Base-by-base conservation (phyloP, 805 yeast species). In the Metschnikowia hibisci region DNA sequence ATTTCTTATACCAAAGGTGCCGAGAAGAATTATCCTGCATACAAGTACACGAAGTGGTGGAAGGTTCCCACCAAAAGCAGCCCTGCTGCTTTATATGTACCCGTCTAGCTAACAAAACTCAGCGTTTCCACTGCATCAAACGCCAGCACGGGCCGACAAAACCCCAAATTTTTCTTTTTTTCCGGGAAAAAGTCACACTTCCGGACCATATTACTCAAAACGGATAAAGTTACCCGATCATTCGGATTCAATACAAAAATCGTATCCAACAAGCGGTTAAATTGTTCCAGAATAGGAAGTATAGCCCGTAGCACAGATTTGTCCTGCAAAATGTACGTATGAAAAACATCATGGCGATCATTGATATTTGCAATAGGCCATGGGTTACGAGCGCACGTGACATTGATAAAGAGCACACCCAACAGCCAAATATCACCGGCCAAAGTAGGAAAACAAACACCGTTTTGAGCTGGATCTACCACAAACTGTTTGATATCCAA, bases 371-470 rank as follows among this genome's bases (percentile, higher is more conserved):
- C 95, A 52, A 82, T 80, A 39, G 87, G 77, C 96, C 96, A 89
- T 23, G 96, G 96, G 56, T 89, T 90, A 60, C 95, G 75, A 32
- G 86, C 82, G 52, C 95, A 86, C 9, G 87, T 75, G 41, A 90
- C 69, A 60, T 89, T 89, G 50, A 89, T 81, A 43, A 89, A 67
- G 16, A 89, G 81, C 28, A 89, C 82, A 2, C 90, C 91, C 39
- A 89, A 65, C 2, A 95, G 84, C 97, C 95, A 89, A 23, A 87
- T 76, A 57, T 88, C 96, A 35, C 95, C 89, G 7, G 86, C 78
- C 25, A 76, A 63, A 0, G 95, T 82, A 10, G 93, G 90, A 57
- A 71, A 77, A 44, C 67, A 70, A 39, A 67, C 63, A 10, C 57
- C 51, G 27, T 50, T 55, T 46, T 54, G 55, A 23, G 51, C 56